Evolutionary conservation across 2,329 filamentous ascomycete genomes (phyloP), one percentile per base, ranked within the genome.

Genomic region (Chaetomiaceae sp.): DNA sequence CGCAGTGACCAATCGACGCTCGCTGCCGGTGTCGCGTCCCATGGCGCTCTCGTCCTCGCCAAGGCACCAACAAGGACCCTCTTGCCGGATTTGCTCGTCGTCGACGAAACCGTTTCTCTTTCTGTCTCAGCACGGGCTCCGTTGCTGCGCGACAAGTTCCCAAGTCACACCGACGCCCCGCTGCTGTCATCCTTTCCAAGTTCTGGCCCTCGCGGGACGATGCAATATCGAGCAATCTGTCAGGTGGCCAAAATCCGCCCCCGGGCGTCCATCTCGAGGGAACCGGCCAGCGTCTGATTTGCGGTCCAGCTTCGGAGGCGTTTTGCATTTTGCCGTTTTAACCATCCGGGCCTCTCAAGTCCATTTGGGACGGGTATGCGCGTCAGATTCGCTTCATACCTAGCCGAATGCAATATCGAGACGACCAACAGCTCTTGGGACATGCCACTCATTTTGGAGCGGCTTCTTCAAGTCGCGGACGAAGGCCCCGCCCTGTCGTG

Each of bases 281-380:
- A n/a, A n/a, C n/a, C n/a, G n/a, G n/a, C n/a, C n/a, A n/a, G n/a
- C n/a, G n/a, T n/a, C n/a, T n/a, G n/a, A n/a, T n/a, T n/a, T n/a
- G n/a, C n/a, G n/a, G n/a, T n/a, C n/a, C n/a, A n/a, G n/a, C n/a
- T n/a, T n/a, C n/a, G n/a, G n/a, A n/a, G n/a, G n/a, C n/a, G n/a
- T n/a, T 40, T 48, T 25, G 54, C 56, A 55, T 58, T 58, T 55
- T 54, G 23, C 51, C 53, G 33, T 39, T 57, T 59, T 57, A 39
- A n/a, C 54, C 54, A 55, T 45, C 58, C 58, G 53, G 56, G 25
- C 45, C 37, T 56, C 48, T 47, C 48, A n/a, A 9, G 6, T 7
- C 9, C 27, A 34, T 25, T 46, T 39, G 45, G 33, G 33, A 23
- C 29, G 12, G 22, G 43, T 22, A 17, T 36, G 44, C 51, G 17